Evolutionary conservation across 768 basidiomycete genomes (phyloP).

Genomic region (Symmetrospora coprosmae): DNA sequence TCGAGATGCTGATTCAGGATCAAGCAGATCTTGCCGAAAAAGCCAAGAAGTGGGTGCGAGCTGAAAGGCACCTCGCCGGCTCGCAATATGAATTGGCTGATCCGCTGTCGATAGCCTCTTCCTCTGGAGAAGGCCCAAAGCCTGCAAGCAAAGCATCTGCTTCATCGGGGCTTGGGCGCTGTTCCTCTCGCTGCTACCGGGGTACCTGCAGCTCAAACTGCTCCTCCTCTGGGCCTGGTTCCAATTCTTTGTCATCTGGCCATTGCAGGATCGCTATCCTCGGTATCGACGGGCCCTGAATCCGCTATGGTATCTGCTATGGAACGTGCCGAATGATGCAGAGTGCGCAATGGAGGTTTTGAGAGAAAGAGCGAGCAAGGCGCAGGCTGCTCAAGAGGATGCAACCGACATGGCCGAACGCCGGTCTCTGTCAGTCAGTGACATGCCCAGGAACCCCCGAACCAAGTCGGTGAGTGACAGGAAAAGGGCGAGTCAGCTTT

Average conservation of each 20-base stretch:
- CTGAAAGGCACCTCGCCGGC: too few species aligned
- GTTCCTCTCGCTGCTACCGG: not conserved
- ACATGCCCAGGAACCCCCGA: too few species aligned
- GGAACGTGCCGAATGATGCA: conserved; percentile 20
- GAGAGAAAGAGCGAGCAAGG: not conserved
- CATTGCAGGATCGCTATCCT: conserved; percentile 21
- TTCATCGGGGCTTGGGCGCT: not conserved
- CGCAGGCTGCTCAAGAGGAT: not conserved
- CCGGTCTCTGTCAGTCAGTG: too few species aligned
- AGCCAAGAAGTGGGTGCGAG: conserved; percentile 5
- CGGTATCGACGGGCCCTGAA: conserved; percentile 23
- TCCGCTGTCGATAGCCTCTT: not conserved
- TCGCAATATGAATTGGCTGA: not conserved
- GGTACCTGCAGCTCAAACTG: conserved; percentile 6
- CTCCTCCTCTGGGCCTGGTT: conserved; percentile 11
- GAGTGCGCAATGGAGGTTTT: conserved; percentile 14
- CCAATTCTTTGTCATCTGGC: conserved; percentile 21
- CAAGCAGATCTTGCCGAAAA: conserved; percentile 4
- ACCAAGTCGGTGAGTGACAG: too few species aligned
- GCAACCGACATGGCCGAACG: too few species aligned
- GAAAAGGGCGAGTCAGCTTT: too few species aligned
- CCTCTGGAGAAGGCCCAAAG: conserved; percentile 6
- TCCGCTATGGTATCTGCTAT: conserved; percentile 14
- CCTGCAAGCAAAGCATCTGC: conserved; percentile 1
- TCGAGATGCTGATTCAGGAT: not conserved